Conservation (phyloP, 2,329 filamentous ascomycete species). For the Orbilia ellipsospora region DNA sequence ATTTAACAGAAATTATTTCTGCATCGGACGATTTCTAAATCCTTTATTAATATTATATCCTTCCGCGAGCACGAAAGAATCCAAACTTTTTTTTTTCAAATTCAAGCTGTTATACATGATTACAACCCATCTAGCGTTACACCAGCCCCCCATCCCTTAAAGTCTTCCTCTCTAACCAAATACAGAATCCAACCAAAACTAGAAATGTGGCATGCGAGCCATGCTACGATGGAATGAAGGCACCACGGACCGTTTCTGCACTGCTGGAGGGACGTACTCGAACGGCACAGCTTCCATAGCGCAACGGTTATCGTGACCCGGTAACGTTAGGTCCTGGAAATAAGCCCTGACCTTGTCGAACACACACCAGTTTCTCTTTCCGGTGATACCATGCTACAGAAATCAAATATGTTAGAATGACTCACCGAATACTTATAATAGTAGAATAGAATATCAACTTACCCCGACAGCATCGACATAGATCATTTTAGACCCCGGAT, state of each 20-base stretch:
- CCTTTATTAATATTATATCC: no score
- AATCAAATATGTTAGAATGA: conserved; percentile 4
- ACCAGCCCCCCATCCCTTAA: no score
- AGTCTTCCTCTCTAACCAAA: no score
- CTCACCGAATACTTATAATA: neutral
- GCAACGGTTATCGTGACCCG: conserved; percentile 48
- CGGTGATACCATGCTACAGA: conserved; percentile 37
- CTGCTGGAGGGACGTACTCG: conserved; percentile 2
- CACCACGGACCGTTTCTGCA: conserved; percentile 20
- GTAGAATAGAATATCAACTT: conserved; percentile 11
- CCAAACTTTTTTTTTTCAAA: no score
- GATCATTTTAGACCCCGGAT: conserved; percentile 40
- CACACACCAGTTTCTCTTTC: conserved; percentile 36
- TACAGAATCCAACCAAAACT: neutral
- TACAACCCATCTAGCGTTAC: no score
- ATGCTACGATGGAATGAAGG: conserved; percentile 12
- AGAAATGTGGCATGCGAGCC: conserved; percentile 1
- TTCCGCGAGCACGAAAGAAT: no score
- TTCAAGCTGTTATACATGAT: no score
- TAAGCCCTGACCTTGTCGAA: conserved; percentile 42
- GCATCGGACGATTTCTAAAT: no score
- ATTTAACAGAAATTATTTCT: neutral
- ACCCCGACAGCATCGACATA: conserved; percentile 50
- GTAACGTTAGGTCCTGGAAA: conserved; percentile 39
- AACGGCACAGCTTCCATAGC: conserved; percentile 23